Evolutionary conservation across 139 green algal genomes (phyloP).

Genomic region (Chlorella sp.): DNA sequence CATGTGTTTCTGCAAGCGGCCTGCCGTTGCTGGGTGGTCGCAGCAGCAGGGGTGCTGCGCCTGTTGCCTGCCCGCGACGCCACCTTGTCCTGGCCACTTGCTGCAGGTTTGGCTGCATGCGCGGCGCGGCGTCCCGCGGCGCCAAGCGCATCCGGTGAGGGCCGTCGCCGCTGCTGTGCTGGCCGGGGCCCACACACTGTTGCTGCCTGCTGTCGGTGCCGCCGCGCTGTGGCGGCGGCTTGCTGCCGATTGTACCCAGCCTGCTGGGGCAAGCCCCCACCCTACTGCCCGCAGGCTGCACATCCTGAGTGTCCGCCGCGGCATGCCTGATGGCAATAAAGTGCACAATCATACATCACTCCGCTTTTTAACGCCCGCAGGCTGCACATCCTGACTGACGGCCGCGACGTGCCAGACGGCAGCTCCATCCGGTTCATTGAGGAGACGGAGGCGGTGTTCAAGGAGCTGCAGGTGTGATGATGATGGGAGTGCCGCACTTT

Average conservation of each 20-base stretch:
- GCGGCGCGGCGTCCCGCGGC: conserved; percentile 78
- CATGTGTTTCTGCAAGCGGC: no score
- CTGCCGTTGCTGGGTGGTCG: no score
- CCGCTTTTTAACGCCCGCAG: not conserved
- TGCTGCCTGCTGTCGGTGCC: no score
- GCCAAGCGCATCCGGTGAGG: conserved; percentile 84
- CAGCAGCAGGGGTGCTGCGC: no score
- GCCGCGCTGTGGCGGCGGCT: no score
- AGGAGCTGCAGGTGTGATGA: conserved; percentile 22
- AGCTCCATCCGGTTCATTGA: conserved; percentile 76
- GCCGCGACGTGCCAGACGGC: conserved; percentile 93
- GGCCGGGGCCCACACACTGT: not conserved
- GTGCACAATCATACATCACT: no score
- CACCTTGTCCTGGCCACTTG: no score
- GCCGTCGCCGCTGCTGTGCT: not conserved
- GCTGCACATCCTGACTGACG: conserved; percentile 93
- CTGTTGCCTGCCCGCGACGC: no score
- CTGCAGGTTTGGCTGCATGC: conserved; percentile 42
- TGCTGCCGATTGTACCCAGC: no score
- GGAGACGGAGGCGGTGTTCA: conserved; percentile 78
- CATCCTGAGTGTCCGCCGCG: conserved; percentile 92
- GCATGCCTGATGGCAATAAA: conserved; percentile 93
- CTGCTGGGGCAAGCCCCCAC: no score
- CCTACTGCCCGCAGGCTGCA: conserved; percentile 62
- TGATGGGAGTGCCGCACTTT: not conserved